Percentiles rank a stretch among this genome's conserved stretches.
Evolutionary conservation across 2,329 filamentous ascomycete species (phyloP).

Genomic region (Aspergillus pseudoviridinutans): DNA sequence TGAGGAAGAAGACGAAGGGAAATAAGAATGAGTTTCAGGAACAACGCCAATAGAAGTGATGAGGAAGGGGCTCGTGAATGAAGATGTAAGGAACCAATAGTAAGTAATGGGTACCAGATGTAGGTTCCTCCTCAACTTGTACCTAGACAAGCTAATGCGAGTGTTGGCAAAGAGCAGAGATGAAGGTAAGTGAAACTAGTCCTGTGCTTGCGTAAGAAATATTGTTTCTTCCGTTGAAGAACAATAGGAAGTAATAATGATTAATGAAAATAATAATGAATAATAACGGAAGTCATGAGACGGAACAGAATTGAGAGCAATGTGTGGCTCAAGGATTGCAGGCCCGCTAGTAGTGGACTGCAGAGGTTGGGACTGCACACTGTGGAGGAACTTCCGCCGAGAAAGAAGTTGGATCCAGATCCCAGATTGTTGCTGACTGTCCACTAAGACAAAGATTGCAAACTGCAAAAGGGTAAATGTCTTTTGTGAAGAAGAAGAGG

Average conservation of each 20-base stretch:
- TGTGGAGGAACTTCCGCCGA: not conserved
- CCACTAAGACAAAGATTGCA: not conserved
- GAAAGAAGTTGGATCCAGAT: not conserved
- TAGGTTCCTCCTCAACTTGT: not conserved
- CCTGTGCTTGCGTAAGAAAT: too few species aligned
- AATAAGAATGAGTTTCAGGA: constrained; percentile 5
- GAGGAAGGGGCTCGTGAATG: constrained; percentile 6
- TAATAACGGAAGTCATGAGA: constrained; percentile 8
- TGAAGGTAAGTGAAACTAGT: not conserved
- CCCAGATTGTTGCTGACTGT: not conserved
- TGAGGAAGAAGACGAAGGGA: constrained; percentile 8
- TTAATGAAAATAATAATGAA: constrained; percentile 10
- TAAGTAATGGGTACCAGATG: not conserved
- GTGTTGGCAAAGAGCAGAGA: constrained; percentile 5
- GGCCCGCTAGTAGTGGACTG: constrained; percentile 22
- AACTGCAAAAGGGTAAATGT: not conserved
- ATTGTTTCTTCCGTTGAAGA: not conserved
- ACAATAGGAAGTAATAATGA: constrained; percentile 6
- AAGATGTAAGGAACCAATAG: constrained; percentile 1
- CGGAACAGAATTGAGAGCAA: constrained; percentile 22
- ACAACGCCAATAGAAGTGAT: not conserved
- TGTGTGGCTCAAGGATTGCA: constrained; percentile 22
- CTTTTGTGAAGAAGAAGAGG: not conserved
- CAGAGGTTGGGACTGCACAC: constrained; percentile 6
- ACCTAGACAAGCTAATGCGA: not conserved